These are phyloP conservation scores for Porpolomopsis calyptriformis DNA, from an alignment of 768 basidiomycete species.

Conservation along the genomic window DNA sequence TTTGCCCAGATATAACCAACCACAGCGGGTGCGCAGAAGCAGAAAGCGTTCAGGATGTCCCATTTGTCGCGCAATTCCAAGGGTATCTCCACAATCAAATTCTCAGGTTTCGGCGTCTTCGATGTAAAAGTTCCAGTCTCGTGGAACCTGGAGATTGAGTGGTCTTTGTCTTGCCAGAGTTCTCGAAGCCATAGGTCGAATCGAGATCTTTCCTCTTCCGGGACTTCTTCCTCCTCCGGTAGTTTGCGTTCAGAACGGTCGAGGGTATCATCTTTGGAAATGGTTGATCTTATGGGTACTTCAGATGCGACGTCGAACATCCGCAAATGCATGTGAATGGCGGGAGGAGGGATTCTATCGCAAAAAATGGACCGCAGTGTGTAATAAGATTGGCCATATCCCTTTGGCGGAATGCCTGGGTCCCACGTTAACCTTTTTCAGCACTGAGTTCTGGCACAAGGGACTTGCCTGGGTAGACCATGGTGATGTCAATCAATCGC, in stretches of 20 bases:
- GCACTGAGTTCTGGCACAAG: neutral
- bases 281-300: conserved; percentile 60
- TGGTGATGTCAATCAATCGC: conserved; percentile 80
- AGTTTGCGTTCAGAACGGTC: conserved; percentile 19
- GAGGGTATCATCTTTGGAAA: conserved; percentile 24
- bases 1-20: conserved; percentile 38
- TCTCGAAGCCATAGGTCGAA: conserved; percentile 82
- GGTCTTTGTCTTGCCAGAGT: conserved; percentile 82
- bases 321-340: conserved; percentile 79
- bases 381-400: conserved; percentile 83
- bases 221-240: conserved; percentile 37
- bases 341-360: conserved; percentile 69
- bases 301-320: conserved; percentile 57
- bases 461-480: conserved; percentile 74
- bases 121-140: conserved; percentile 37
- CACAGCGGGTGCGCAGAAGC: conserved; percentile 54
- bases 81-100: conserved; percentile 41
- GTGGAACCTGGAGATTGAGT: conserved; percentile 56
- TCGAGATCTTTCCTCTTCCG: conserved; percentile 42
- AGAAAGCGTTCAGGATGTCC: conserved; percentile 59
- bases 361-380: conserved; percentile 84
- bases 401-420: conserved; percentile 63
- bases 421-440: conserved; percentile 9
- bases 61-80: conserved; percentile 40
- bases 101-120: conserved; percentile 12